Evolutionary conservation across 805 yeast genomes (phyloP).

Genomic region (Starmera amethionina): DNA sequence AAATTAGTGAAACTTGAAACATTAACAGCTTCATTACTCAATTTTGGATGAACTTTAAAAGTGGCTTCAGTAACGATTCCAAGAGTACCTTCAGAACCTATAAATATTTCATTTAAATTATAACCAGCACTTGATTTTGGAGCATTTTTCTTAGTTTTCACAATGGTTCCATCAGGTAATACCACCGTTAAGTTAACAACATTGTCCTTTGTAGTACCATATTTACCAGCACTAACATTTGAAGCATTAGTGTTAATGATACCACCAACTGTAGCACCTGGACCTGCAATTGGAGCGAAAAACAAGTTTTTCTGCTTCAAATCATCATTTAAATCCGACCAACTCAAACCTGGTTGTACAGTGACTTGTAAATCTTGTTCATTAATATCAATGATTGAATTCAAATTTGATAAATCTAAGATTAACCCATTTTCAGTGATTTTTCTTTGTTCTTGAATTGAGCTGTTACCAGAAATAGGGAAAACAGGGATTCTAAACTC

Average conservation of each 20-base stretch:
- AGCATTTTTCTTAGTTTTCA: slow-evolving; percentile 60
- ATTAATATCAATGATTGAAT: slow-evolving; percentile 41
- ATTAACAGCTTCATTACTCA: slow-evolving; percentile 50
- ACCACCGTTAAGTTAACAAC: slow-evolving; percentile 56
- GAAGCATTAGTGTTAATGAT: slow-evolving; percentile 64
- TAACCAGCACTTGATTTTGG: slow-evolving; percentile 71
- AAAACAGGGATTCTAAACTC: slow-evolving; percentile 54
- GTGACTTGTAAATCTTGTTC: slow-evolving; percentile 53
- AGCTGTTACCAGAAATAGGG: slow-evolving; percentile 66
- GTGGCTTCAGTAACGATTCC: slow-evolving; percentile 69
- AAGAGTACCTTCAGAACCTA: slow-evolving; percentile 67
- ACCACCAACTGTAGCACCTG: slow-evolving; percentile 67
- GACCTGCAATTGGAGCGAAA: slow-evolving; percentile 73
- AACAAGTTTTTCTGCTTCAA: slow-evolving; percentile 33
- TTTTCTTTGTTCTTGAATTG: slow-evolving; percentile 65
- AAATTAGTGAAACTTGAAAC: slow-evolving; percentile 60
- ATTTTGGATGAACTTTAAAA: slow-evolving; percentile 50
- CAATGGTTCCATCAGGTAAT: slow-evolving; percentile 61
- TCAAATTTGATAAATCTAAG: slow-evolving; percentile 37
- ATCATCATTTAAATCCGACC: slow-evolving; percentile 51
- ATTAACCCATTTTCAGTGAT: slow-evolving; percentile 32
- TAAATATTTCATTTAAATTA: slow-evolving; percentile 53
- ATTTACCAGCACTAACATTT: slow-evolving; percentile 61
- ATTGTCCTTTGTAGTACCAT: slow-evolving; percentile 67
- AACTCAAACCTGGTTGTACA: slow-evolving; percentile 65